phyloP scores from a whole-genome alignment of 345 rosid species.

The Clarkia xantiana region DNA sequence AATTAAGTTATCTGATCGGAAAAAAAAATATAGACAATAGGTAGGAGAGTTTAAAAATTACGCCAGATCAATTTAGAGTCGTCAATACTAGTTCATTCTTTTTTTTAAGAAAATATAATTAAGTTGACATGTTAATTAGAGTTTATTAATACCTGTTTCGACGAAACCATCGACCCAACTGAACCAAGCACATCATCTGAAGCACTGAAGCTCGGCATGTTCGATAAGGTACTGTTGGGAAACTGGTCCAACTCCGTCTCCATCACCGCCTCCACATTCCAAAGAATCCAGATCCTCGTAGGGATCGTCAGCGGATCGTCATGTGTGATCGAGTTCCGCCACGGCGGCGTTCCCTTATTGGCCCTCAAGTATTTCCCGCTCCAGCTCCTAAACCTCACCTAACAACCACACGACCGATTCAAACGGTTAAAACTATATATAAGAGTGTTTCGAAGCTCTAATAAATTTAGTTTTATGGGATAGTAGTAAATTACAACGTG shows the following conservation, averaged over 20 bases:
- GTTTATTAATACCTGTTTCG: too few species aligned
- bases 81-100: too few species aligned
- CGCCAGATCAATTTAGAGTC: too few species aligned
- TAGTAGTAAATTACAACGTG: too few species aligned
- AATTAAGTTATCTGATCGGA: too few species aligned
- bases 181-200: background rate
- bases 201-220: constrained; percentile 9
- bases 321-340: constrained; percentile 39
- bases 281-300: constrained; percentile 25
- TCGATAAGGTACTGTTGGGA: background rate
- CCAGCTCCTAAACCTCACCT: constrained; percentile 25
- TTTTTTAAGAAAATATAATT: too few species aligned
- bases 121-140: too few species aligned
- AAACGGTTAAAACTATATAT: background rate
- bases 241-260: constrained; percentile 2
- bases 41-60: too few species aligned
- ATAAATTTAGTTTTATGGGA: too few species aligned
- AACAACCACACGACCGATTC: background rate
- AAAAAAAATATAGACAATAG: too few species aligned
- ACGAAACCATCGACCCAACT: too few species aligned
- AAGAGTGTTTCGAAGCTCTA: too few species aligned
- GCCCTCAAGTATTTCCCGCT: constrained; percentile 31
- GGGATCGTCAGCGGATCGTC: constrained; percentile 26
- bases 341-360: constrained; percentile 37
- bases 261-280: constrained; percentile 17